Conservation (phyloP, 108 stramenopile species). For the Cyclotella choctawhatcheeana region DNA sequence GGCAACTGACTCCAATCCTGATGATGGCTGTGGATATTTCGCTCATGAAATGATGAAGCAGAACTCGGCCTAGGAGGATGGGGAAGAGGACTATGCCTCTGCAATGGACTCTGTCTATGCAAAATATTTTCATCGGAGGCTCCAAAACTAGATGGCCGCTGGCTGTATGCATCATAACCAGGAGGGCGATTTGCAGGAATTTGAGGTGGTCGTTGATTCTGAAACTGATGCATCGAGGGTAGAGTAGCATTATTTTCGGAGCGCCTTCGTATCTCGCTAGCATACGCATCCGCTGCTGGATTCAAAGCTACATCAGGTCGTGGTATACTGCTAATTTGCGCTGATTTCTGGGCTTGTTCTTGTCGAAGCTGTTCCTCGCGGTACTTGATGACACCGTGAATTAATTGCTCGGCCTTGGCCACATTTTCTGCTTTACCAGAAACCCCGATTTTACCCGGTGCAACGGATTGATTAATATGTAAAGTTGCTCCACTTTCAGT, state of each 20-base stretch:
- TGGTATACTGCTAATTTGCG: background rate
- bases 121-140: conserved; percentile 16
- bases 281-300: conserved; percentile 5
- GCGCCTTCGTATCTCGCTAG: background rate
- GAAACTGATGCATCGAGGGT: conserved; percentile 7
- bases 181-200: conserved; percentile 19
- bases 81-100: conserved; percentile 8
- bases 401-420: conserved; percentile 72
- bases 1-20: conserved; percentile 38
- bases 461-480: conserved; percentile 83
- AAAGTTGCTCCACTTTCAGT: conserved; percentile 83
- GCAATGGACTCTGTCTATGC: conserved; percentile 9
- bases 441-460: conserved; percentile 79
- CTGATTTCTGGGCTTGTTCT: conserved; percentile 12
- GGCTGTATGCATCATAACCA: conserved; percentile 27
- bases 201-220: conserved; percentile 10
- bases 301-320: conserved; percentile 7
- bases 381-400: conserved; percentile 84
- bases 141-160: conserved; percentile 26
- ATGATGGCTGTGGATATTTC: conserved; percentile 20
- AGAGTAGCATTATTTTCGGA: background rate
- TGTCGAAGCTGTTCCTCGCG: conserved; percentile 62
- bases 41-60: conserved; percentile 17
- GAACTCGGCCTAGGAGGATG: conserved; percentile 13
- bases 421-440: conserved; percentile 70